Evolutionary conservation across 2,329 filamentous ascomycete species (phyloP).

Genomic region (Atkinsonella texensis): DNA sequence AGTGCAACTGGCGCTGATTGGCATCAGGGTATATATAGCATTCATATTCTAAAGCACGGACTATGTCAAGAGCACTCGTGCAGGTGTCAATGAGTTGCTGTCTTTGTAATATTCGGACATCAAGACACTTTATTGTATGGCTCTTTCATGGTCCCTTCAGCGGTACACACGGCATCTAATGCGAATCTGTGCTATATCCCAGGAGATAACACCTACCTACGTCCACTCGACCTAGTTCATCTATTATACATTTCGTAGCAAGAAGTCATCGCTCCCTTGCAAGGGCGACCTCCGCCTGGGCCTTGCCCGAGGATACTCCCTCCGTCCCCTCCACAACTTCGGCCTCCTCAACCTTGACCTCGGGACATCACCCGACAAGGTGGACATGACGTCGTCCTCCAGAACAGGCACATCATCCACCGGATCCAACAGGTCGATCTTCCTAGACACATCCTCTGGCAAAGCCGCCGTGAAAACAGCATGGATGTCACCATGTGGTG

Average conservation of each 20-base stretch:
- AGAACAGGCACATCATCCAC: constrained; percentile 21
- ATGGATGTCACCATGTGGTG: constrained; percentile 49
- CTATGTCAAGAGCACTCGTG: too few species aligned
- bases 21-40: too few species aligned
- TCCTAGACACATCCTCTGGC: constrained; percentile 28
- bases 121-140: too few species aligned
- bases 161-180: too few species aligned
- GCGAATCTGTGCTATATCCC: too few species aligned
- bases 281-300: constrained; percentile 2
- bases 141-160: too few species aligned
- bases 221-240: background rate
- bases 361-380: constrained; percentile 14
- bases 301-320: constrained; percentile 6
- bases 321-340: constrained; percentile 3
- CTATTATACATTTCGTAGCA: background rate
- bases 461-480: constrained; percentile 48
- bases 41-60: too few species aligned
- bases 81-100: too few species aligned
- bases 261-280: background rate
- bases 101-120: too few species aligned
- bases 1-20: too few species aligned
- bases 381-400: constrained; percentile 20
- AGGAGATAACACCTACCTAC: background rate
- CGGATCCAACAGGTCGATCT: constrained; percentile 22
- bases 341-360: constrained; percentile 5